Evolutionary conservation across 2,329 filamentous ascomycete genomes (phyloP), one percentile per base, ranked within the genome.

Genomic region (Apiospora hydei): DNA sequence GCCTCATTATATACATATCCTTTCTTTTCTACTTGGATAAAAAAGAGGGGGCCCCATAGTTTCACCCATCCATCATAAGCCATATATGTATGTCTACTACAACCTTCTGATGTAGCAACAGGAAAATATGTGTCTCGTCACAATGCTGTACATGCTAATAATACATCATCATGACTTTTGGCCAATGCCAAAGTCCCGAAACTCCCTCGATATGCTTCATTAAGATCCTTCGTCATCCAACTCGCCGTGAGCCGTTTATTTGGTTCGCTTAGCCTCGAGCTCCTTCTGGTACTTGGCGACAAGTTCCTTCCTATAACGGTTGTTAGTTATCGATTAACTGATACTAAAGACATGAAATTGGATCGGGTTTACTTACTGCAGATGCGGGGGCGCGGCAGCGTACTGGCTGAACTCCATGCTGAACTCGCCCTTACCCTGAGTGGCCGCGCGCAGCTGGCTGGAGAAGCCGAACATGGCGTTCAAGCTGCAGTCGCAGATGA

Each of bases 341-440:
- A 3, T 30, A 30, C 26, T 30, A 3, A 30, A 30, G 26, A 30
- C 26, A 30, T 41, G n/a, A 8, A 51, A 18, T 6, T 10, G 14
- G 6, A 18, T 46, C 3, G 57, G 30, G 34, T 71, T 64, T 75
- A 90, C 91, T 81, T 92, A 93, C 92, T 99, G 96, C 82, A 98
- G 82, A 81, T 98, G 95, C 78, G 91, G 90, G 68, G 95, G 93
- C 72, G 96, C 94, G 69, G 94, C 88, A 70, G 93, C 91, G 80
- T 99, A 99, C 85, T 98, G 96, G 83, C 93, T 96, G 80, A 99
- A 99, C 85, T 99, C 96, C 96, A 99, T 98, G 79, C 90, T 93
- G 81, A 98, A 99, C 86, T 99, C 96, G 79, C 96, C 96, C 88
- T 99, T 99, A 74, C 96, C 96, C 85, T 99, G 96, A 2, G 95